phyloP scores from a whole-genome alignment of 169 alveolate species.

The Cryptosporidium andersoni region DNA sequence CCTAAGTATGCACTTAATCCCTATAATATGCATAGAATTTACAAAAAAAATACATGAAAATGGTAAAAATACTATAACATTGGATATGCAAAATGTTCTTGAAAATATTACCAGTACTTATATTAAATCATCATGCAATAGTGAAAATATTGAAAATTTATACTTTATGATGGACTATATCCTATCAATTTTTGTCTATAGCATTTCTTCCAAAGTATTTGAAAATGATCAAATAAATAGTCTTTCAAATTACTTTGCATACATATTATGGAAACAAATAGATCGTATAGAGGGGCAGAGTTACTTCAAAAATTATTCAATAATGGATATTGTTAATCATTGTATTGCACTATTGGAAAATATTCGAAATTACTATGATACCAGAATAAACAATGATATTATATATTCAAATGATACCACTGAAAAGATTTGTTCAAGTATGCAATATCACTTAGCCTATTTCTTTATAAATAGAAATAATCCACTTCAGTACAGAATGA shows the following conservation, averaged over 20 bases:
- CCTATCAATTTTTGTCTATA: slow-evolving; percentile 16
- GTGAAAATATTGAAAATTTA: background rate
- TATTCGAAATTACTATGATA: background rate
- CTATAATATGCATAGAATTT: background rate
- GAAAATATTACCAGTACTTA: background rate
- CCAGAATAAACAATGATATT: background rate
- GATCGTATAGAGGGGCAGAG: too few species aligned
- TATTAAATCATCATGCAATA: slow-evolving; percentile 5
- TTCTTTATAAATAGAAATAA: slow-evolving; percentile 18
- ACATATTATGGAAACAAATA: too few species aligned
- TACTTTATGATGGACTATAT: slow-evolving; percentile 46
- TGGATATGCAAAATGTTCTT: background rate
- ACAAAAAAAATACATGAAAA: background rate
- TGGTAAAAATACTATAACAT: background rate
- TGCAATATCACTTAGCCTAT: slow-evolving; percentile 37
- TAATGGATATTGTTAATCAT: slow-evolving; percentile 3
- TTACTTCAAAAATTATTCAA: too few species aligned
- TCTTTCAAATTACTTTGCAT: too few species aligned
- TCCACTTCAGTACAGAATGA: slow-evolving; percentile 1
- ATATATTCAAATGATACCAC: background rate
- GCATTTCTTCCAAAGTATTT: background rate
- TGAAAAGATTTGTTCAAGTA: slow-evolving; percentile 3
- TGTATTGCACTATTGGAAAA: slow-evolving; percentile 30
- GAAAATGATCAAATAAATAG: too few species aligned
- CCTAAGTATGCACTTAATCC: slow-evolving; percentile 24